Evolutionary conservation across 2,329 filamentous ascomycete genomes (phyloP), one percentile per base, ranked within the genome.

Genomic region (Juglanconis sp.): DNA sequence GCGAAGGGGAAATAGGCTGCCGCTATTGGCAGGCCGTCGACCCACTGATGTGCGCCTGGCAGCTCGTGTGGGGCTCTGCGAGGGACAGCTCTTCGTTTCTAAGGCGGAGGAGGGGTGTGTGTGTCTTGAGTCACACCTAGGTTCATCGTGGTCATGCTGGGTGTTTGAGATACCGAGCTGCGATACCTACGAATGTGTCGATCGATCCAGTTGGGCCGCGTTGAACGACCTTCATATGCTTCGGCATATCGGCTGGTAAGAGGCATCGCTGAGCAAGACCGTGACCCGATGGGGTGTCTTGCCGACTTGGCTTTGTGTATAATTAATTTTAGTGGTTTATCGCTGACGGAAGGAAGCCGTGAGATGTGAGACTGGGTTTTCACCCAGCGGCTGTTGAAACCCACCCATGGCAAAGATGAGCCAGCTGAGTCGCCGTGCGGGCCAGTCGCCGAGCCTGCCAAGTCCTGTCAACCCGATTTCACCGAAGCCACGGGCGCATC

Each of bases 121-220:
- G 53, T 56, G 36, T 52, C 48, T 35, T 55, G 60, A 61, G 51
- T 51, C 56, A 62, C 56, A 53, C 34, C 48, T 55, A 56, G 47
- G 47, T 62, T 48, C 44, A 38, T 55, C 46, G 34, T 47, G 36
- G 49, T 59, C 36, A 55, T 49, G 56, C 15, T 53, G 47, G 60
- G n/a, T 52, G 30, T 53, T 24, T 46, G 53, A 57, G 47, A 34
- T 59, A 24, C 17, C 17, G 17, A 24, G 17, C 17, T 24, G 17
- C 17, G 17, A 24, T 24, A 24, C 17, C 17, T 24, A 24, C 17
- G 17, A 24, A 24, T 24, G 17, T 24, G 17, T 24, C 17, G 17
- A 24, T 24, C 17, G 17, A 24, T 24, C 17, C 36, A 3, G 36
- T 38, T 38, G 36, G 11, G 36, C 36, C 36, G 36, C 7, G 36